phyloP scores from a whole-genome alignment of 1,139 yeast species.

The Zygoascus meyerae region DNA sequence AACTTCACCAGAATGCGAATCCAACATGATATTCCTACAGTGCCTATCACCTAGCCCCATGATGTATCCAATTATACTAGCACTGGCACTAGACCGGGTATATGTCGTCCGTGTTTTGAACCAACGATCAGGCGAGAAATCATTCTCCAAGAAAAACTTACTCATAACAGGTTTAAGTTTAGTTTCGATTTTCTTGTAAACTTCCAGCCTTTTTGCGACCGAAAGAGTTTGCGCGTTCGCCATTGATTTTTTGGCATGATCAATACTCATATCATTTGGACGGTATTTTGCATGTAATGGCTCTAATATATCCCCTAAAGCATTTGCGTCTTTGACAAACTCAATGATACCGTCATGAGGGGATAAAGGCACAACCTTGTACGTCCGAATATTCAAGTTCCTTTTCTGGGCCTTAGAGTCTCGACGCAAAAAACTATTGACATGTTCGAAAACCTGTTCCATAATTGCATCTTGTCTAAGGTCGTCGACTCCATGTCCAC shows the following conservation, averaged over 20 bases:
- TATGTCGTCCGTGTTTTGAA: constrained; percentile 57
- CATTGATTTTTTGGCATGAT: constrained; percentile 64
- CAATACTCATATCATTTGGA: constrained; percentile 43
- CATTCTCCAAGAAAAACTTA: constrained; percentile 65
- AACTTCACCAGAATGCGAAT: constrained; percentile 75
- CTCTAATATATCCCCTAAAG: constrained; percentile 62
- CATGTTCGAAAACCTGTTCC: constrained; percentile 94
- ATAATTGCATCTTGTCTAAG: constrained; percentile 91
- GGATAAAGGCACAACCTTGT: constrained; percentile 86
- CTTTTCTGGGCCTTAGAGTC: constrained; percentile 55
- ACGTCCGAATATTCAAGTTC: constrained; percentile 64
- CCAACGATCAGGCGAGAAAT: constrained; percentile 56
- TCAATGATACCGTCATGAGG: constrained; percentile 85
- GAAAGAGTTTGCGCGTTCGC: constrained; percentile 48
- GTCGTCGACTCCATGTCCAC: constrained; percentile 69
- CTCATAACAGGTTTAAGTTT: constrained; percentile 63
- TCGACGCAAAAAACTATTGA: constrained; percentile 57
- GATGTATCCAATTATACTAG: constrained; percentile 80
- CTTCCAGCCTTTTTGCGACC: constrained; percentile 43
- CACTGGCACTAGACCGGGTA: constrained; percentile 74
- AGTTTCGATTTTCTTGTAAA: constrained; percentile 45
- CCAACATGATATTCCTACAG: constrained; percentile 83
- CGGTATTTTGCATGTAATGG: constrained; percentile 48
- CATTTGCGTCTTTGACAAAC: constrained; percentile 72
- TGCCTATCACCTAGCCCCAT: constrained; percentile 95